These are phyloP conservation scores for Ascochyta viciae-villosae DNA, from an alignment of 2,329 filamentous ascomycete genomes.

Conservation along the genomic window DNA sequence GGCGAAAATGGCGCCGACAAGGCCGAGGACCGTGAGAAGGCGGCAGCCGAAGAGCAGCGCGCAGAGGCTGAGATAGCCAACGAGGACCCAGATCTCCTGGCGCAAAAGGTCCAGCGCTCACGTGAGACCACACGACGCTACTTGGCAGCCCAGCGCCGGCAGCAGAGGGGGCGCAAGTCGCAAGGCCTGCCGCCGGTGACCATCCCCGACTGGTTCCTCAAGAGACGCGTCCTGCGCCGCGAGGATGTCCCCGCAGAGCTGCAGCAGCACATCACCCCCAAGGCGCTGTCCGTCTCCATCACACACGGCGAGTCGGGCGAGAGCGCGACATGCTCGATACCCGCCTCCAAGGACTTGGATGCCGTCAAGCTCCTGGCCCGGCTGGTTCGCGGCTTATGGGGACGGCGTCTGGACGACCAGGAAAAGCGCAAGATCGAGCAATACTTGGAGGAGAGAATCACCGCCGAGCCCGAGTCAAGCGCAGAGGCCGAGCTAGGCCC, in stretches of 20 bases:
- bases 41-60: conserved; percentile 27
- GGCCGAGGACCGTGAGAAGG: conserved; percentile 24
- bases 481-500: conserved; percentile 1
- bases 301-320: conserved; percentile 34
- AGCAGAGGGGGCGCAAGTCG: conserved; percentile 42
- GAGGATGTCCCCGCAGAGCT: conserved; percentile 36
- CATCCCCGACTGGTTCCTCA: conserved; percentile 65
- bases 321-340: conserved; percentile 32
- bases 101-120: conserved; percentile 47
- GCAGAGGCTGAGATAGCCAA: conserved; percentile 30
- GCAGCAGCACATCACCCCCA: conserved; percentile 16
- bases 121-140: conserved; percentile 45
- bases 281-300: conserved; percentile 32
- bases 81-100: conserved; percentile 45
- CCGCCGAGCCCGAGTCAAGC: not conserved
- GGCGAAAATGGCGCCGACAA: conserved; percentile 32
- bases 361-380: conserved; percentile 33
- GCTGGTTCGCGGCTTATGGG: conserved; percentile 35
- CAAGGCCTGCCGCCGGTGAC: conserved; percentile 51
- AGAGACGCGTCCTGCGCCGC: conserved; percentile 57
- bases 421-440: conserved; percentile 32
- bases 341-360: conserved; percentile 26
- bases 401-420: conserved; percentile 29
- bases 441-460: conserved; percentile 27
- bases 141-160: conserved; percentile 43